These are phyloP conservation scores for Aspergillus latus DNA, from an alignment of 2,329 filamentous ascomycete genomes.

Conservation along the genomic window DNA sequence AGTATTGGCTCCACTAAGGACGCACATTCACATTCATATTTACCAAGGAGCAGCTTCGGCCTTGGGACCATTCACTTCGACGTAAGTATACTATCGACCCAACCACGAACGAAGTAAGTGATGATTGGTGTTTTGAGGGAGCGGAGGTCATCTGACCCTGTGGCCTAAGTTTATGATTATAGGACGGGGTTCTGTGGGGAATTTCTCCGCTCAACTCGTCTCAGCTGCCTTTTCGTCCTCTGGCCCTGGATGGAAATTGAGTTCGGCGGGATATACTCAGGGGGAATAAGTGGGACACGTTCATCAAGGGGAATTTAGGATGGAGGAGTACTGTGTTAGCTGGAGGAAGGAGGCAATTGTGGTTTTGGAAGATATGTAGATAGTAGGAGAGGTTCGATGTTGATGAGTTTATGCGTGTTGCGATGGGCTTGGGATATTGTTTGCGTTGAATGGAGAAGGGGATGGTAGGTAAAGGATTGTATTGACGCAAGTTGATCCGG, in stretches of 20 bases:
- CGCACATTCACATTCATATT: not conserved
- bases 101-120: not conserved
- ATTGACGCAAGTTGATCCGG: no score
- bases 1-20: conserved; percentile 17
- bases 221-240: not conserved
- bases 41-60: not conserved
- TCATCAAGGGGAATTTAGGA: not conserved
- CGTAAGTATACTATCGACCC: conserved; percentile 9
- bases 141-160: conserved; percentile 4
- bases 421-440: no score
- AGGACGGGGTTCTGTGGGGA: conserved; percentile 17
- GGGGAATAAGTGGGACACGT: no score
- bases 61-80: conserved; percentile 13
- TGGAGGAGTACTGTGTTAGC: conserved; percentile 11
- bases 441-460: no score
- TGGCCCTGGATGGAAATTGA: not conserved
- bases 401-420: conserved; percentile 1
- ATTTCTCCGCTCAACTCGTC: not conserved
- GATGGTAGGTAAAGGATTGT: no score
- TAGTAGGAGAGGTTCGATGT: not conserved
- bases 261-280: not conserved
- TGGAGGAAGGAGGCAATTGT: conserved; percentile 11
- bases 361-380: not conserved
- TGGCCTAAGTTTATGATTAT: conserved; percentile 8
- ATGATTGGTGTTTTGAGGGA: conserved; percentile 16